Evolutionary conservation across 371 early-diverging fungal genomes (phyloP).

Genomic region (Zychaea mexicana): DNA sequence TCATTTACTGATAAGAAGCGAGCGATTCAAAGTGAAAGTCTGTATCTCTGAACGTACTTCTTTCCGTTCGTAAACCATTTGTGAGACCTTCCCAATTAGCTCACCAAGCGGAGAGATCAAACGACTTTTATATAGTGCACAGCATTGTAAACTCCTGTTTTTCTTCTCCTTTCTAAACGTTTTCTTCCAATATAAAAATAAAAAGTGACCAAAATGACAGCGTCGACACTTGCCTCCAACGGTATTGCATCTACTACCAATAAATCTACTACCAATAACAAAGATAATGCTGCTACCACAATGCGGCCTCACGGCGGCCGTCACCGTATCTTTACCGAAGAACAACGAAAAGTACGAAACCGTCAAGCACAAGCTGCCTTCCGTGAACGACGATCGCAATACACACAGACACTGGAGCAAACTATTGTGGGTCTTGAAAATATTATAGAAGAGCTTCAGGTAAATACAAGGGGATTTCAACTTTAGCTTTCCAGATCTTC

Average conservation of each 20-base stretch:
- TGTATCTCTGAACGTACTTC: too few relatives aligned
- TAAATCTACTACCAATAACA: not conserved
- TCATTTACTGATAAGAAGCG: not conserved
- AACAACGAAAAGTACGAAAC: conserved; percentile 18
- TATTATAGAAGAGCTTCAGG: conserved; percentile 17
- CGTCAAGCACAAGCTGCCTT: conserved; percentile 30
- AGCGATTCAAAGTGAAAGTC: not conserved
- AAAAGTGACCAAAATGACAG: not conserved
- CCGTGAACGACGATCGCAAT: conserved; percentile 21
- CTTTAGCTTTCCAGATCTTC: not conserved
- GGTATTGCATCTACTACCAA: too few relatives aligned
- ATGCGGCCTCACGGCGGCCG: conserved; percentile 10
- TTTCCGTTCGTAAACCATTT: too few relatives aligned
- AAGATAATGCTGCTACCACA: not conserved
- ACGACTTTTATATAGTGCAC: too few relatives aligned
- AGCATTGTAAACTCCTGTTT: not conserved
- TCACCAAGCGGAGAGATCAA: too few relatives aligned
- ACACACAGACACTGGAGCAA: conserved; percentile 17
- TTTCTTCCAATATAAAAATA: not conserved
- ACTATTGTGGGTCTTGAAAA: conserved; percentile 12
- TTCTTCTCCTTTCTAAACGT: not conserved
- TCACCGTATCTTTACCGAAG: conserved; percentile 14
- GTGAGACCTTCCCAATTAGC: too few relatives aligned
- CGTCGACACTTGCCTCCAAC: not conserved
- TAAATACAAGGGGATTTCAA: not conserved